phyloP scores from a whole-genome alignment of 352 stramenopile genomes.

The Globisporangium ultimum region DNA sequence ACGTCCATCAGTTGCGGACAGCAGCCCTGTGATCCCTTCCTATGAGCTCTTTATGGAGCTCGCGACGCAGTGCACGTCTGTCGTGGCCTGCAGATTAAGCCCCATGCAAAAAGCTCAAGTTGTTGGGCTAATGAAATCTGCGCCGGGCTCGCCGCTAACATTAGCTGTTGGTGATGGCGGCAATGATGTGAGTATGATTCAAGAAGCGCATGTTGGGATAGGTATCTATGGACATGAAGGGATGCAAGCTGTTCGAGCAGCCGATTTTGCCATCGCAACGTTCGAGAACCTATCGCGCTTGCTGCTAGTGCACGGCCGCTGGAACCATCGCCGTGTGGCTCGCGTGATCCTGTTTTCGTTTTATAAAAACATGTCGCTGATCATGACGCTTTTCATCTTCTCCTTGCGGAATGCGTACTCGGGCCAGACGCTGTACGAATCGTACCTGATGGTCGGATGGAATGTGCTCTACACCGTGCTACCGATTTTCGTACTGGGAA shows the following conservation, averaged over 20 bases:
- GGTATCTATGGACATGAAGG: slow-evolving; percentile 98
- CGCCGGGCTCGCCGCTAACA: slow-evolving; percentile 72
- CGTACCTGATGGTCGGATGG: slow-evolving; percentile 90
- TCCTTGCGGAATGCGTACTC: slow-evolving; percentile 90
- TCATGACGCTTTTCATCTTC: slow-evolving; percentile 92
- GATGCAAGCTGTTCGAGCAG: slow-evolving; percentile 83
- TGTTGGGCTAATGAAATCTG: slow-evolving; percentile 92
- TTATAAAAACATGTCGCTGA: slow-evolving; percentile 93
- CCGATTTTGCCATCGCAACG: slow-evolving; percentile 83
- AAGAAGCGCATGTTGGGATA: slow-evolving; percentile 98
- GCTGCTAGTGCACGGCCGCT: slow-evolving; percentile 78
- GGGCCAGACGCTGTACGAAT: slow-evolving; percentile 85
- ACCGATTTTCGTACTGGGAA: slow-evolving; percentile 90
- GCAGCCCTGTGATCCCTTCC: slow-evolving; percentile 22
- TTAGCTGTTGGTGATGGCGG: slow-evolving; percentile 98
- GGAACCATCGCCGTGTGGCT: slow-evolving; percentile 81
- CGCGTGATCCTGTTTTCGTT: slow-evolving; percentile 86
- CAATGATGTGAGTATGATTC: slow-evolving; percentile 99
- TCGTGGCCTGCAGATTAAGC: slow-evolving; percentile 85
- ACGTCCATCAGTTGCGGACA: slow-evolving; percentile 25
- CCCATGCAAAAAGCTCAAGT: slow-evolving; percentile 92
- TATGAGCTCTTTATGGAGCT: slow-evolving; percentile 83
- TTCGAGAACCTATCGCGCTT: slow-evolving; percentile 78
- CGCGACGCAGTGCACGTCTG: slow-evolving; percentile 77
- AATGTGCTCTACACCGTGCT: slow-evolving; percentile 95